phyloP scores from a whole-genome alignment of 352 stramenopile species.

The Phytophthora europaea region DNA sequence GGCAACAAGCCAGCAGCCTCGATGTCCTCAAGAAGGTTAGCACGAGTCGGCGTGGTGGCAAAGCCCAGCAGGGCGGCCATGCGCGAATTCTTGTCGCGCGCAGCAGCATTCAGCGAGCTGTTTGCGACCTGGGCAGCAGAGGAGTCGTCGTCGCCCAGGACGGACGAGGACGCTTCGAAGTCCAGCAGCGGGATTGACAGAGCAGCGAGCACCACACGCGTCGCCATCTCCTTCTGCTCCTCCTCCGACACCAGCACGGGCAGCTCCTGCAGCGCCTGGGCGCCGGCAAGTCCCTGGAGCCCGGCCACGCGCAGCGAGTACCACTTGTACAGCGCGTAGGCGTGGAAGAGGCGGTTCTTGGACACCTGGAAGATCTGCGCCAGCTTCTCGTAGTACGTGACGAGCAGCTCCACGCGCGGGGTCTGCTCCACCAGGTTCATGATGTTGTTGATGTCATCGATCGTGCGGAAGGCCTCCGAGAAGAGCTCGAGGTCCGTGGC shows the following conservation, averaged over 20 bases:
- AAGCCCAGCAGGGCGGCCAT: constrained; percentile 96
- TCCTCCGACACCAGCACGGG: constrained; percentile 73
- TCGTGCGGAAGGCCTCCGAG: constrained; percentile 98
- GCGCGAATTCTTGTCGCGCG: constrained; percentile 94
- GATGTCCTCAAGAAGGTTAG: constrained; percentile 94
- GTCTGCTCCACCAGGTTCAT: constrained; percentile 90
- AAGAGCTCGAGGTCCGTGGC: constrained; percentile 96
- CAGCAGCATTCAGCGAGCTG: constrained; percentile 49
- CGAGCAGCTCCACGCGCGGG: constrained; percentile 96
- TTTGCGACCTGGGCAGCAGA: constrained; percentile 59
- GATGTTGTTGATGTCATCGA: constrained; percentile 99
- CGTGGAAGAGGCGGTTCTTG: constrained; percentile 98
- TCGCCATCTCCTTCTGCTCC: constrained; percentile 90
- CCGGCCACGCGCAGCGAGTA: constrained; percentile 94
- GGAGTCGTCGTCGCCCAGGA: constrained; percentile 65
- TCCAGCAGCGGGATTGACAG: constrained; percentile 94
- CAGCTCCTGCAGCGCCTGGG: constrained; percentile 44
- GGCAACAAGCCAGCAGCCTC: constrained; percentile 71
- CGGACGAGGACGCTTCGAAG: constrained; percentile 66
- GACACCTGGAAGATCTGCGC: constrained; percentile 98
- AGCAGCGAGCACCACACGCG: constrained; percentile 92
- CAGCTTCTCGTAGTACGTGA: constrained; percentile 98
- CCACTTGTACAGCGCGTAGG: constrained; percentile 98
- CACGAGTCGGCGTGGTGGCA: constrained; percentile 86
- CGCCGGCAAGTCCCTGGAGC: constrained; percentile 65